These are phyloP conservation scores for Tetracladium maxilliforme DNA, from an alignment of 2,329 filamentous ascomycete species.

Conservation along the genomic window DNA sequence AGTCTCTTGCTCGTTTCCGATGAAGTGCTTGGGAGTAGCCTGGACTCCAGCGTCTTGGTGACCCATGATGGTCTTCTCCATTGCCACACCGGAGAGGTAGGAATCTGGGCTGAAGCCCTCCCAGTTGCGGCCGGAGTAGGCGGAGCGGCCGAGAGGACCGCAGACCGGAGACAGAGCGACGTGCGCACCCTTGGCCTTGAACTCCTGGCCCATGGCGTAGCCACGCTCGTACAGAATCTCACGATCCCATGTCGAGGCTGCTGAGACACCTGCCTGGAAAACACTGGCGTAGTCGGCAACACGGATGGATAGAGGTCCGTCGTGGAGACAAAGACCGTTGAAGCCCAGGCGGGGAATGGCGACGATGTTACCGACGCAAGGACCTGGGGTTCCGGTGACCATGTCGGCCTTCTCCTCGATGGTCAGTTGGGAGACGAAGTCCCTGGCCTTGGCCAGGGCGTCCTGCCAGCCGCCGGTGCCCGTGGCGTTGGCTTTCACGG, in stretches of 20 bases:
- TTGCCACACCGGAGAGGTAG: constrained; percentile 15
- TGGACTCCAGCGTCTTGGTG: constrained; percentile 18
- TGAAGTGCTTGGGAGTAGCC: constrained; percentile 22
- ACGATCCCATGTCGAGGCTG: constrained; percentile 57
- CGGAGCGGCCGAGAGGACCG: constrained; percentile 29
- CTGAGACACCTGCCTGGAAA: constrained; percentile 55
- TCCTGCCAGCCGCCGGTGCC: constrained; percentile 37
- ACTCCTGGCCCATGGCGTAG: constrained; percentile 39
- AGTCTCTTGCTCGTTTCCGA: constrained; percentile 37
- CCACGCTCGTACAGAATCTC: constrained; percentile 32
- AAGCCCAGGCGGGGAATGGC: constrained; percentile 39
- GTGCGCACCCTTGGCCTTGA: constrained; percentile 63
- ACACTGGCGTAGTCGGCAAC: constrained; percentile 51
- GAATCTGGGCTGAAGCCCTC: constrained; percentile 16
- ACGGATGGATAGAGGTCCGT: constrained; percentile 53
- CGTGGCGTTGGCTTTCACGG: too few relatives aligned
- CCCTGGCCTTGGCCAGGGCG: constrained; percentile 43
- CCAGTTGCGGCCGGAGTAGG: constrained; percentile 27
- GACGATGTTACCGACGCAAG: constrained; percentile 19
- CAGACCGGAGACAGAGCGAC: constrained; percentile 41
- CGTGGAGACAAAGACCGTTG: constrained; percentile 49
- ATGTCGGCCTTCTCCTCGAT: constrained; percentile 39
- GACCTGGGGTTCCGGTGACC: constrained; percentile 5
- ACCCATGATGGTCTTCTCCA: constrained; percentile 15
- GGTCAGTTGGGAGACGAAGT: constrained; percentile 49